Evolutionary conservation across 2,329 filamentous ascomycete genomes (phyloP).

Genomic region (Myriosclerotinia curreyana): DNA sequence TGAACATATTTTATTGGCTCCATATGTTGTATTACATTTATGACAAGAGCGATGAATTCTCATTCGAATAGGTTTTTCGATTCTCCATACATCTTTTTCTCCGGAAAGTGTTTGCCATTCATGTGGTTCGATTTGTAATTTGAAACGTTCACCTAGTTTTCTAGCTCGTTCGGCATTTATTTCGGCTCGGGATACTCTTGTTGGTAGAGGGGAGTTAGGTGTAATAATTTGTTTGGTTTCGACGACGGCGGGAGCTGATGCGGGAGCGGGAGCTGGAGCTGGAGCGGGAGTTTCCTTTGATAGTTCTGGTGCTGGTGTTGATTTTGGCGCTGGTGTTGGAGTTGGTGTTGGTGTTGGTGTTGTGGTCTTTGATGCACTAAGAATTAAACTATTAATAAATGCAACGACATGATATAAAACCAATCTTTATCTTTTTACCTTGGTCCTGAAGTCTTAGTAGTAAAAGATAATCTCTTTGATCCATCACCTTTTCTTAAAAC

Average conservation of each 20-base stretch:
- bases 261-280: slow-evolving; percentile 6
- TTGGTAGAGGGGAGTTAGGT: slow-evolving; percentile 23
- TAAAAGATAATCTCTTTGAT: slow-evolving; percentile 33
- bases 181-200: slow-evolving; percentile 33
- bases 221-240: slow-evolving; percentile 6
- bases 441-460: slow-evolving; percentile 25
- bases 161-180: slow-evolving; percentile 38
- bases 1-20: slow-evolving; percentile 67
- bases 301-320: neutral
- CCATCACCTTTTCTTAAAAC: slow-evolving; percentile 35
- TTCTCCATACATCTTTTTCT: slow-evolving; percentile 45
- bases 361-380: neutral
- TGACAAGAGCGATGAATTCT: slow-evolving; percentile 78
- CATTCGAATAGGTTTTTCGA: slow-evolving; percentile 75
- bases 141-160: slow-evolving; percentile 41
- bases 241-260: slow-evolving; percentile 2
- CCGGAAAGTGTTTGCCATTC: slow-evolving; percentile 32
- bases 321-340: neutral
- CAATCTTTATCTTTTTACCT: slow-evolving; percentile 26
- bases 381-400: neutral
- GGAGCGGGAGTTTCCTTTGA: slow-evolving; percentile 18
- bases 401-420: neutral
- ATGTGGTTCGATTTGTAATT: slow-evolving; percentile 39
- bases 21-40: slow-evolving; percentile 72
- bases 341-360: neutral